A percentile compares a stretch with the other conserved stretches of the same genome.
Evolutionary conservation across 108 stramenopile species (phyloP).

Genomic region (Cyclotella choctawhatcheeana): DNA sequence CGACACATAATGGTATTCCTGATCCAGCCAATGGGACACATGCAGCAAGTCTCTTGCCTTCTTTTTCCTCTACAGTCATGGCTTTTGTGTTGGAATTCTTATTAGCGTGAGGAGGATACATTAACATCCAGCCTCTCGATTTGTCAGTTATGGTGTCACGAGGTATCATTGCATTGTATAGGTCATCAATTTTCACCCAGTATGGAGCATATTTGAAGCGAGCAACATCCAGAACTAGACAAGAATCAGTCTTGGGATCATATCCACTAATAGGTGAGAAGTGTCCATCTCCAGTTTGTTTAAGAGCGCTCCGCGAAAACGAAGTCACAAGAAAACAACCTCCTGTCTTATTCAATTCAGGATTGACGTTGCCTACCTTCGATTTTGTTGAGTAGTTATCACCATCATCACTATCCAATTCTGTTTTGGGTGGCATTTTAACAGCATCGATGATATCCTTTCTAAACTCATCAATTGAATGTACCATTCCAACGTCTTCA

Average conservation of each 20-base stretch:
- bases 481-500: background rate
- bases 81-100: conserved; percentile 2
- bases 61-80: conserved; percentile 32
- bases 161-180: conserved; percentile 67
- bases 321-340: conserved; percentile 69
- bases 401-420: conserved; percentile 29
- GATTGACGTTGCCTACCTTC: background rate
- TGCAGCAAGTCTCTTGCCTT: conserved; percentile 69
- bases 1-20: conserved; percentile 62
- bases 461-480: conserved; percentile 63
- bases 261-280: conserved; percentile 94
- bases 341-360: background rate
- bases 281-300: conserved; percentile 95
- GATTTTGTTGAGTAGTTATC: conserved; percentile 22
- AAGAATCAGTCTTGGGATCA: conserved; percentile 65
- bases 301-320: conserved; percentile 70
- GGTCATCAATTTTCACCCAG: conserved; percentile 76
- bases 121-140: conserved; percentile 77
- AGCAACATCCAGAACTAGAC: conserved; percentile 48
- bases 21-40: conserved; percentile 62
- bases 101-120: conserved; percentile 61
- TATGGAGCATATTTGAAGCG: conserved; percentile 87
- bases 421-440: conserved; percentile 24
- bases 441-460: conserved; percentile 57
- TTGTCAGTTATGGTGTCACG: conserved; percentile 56